Conservation (phyloP, 2,329 filamentous ascomycete genomes). For the Ramichloridium luteum region DNA sequence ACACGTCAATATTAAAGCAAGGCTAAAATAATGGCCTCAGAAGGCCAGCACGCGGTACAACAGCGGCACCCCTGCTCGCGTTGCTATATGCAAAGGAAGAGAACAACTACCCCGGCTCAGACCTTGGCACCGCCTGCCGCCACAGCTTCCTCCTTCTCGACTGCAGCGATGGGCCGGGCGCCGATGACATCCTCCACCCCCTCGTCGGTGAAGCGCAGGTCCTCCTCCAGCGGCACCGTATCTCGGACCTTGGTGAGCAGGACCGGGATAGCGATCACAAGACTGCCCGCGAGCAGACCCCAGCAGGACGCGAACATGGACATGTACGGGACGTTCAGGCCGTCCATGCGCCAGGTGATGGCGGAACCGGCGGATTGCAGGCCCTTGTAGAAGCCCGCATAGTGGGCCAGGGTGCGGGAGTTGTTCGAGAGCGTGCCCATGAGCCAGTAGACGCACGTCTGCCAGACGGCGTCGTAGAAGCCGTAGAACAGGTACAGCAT, state of each 20-base stretch:
- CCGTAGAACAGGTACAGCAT: conserved; percentile 87
- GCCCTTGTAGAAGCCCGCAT: conserved; percentile 80
- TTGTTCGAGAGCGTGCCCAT: conserved; percentile 93
- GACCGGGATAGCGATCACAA: conserved; percentile 66
- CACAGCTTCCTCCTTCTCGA: conserved; percentile 2
- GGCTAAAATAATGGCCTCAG: no score
- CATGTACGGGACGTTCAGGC: conserved; percentile 50
- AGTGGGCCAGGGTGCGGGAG: conserved; percentile 79
- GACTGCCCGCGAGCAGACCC: conserved; percentile 60
- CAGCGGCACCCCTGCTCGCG: no score
- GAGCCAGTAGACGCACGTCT: conserved; percentile 87
- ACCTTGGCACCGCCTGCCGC: conserved; percentile 3
- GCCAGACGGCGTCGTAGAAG: conserved; percentile 80
- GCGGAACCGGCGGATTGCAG: conserved; percentile 80
- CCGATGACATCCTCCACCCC: conserved; percentile 55
- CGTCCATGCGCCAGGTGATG: conserved; percentile 61
- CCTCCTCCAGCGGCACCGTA: conserved; percentile 66
- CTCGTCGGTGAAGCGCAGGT: conserved; percentile 76
- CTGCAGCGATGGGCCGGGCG: conserved; percentile 9
- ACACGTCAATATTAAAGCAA: no score
- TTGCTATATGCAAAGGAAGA: no score
- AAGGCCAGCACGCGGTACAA: no score
- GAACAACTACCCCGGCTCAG: conserved; percentile 1
- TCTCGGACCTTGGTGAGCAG: conserved; percentile 71
- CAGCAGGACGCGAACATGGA: conserved; percentile 63